A percentile compares a stretch with the other conserved stretches of the same genome.
Evolutionary conservation across 306 rosid species (phyloP).

Genomic region (Leucaena leucocephala): DNA sequence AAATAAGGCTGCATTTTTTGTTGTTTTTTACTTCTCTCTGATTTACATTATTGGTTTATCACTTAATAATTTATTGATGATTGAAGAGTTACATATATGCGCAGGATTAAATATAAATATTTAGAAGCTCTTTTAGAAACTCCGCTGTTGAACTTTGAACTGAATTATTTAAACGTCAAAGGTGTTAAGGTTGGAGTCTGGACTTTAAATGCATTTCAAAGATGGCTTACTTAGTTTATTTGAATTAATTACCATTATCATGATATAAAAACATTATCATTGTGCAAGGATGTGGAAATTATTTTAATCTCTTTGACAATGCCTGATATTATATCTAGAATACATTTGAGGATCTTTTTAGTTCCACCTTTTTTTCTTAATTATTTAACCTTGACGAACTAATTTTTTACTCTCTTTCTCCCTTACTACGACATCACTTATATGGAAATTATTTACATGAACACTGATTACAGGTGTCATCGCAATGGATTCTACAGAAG

Average conservation of each 20-base stretch:
- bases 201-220: not conserved
- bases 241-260: not conserved
- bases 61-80: not conserved
- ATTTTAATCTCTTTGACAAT: not conserved
- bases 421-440: not conserved
- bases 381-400: not conserved
- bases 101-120: not conserved
- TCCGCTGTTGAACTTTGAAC: not conserved
- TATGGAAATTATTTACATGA: not conserved
- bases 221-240: not conserved
- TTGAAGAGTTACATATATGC: not conserved
- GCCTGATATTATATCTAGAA: not conserved
- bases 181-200: not conserved
- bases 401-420: not conserved
- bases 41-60: not conserved
- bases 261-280: not conserved
- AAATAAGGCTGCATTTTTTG: not conserved
- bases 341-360: not conserved
- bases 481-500: conserved; percentile 61
- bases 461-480: conserved; percentile 36
- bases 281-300: not conserved
- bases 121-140: not conserved
- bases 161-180: not conserved
- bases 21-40: not conserved
- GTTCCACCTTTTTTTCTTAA: not conserved